Evolutionary conservation across 2,329 filamentous ascomycete genomes (phyloP).

Genomic region (Aspergillus intermedius): DNA sequence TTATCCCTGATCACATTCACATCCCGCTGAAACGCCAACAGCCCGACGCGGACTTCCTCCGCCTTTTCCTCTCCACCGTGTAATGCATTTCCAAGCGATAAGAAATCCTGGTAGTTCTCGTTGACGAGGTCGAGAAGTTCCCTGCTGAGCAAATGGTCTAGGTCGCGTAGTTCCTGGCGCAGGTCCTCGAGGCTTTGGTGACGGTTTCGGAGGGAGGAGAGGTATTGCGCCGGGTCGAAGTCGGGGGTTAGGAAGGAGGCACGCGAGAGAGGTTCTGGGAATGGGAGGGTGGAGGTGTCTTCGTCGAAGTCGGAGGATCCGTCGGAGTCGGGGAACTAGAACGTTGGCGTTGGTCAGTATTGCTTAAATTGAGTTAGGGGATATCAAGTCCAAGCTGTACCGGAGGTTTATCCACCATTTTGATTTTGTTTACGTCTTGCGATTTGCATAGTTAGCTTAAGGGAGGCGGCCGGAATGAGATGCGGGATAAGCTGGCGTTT

Average conservation of each 20-base stretch:
- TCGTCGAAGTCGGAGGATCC: constrained; percentile 53
- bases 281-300: constrained; percentile 64
- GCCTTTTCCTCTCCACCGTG: constrained; percentile 85
- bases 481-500: background rate
- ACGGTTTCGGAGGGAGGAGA: constrained; percentile 74
- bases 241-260: constrained; percentile 69
- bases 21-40: constrained; percentile 78
- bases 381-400: background rate
- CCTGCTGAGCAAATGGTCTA: constrained; percentile 70
- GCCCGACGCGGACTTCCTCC: constrained; percentile 78
- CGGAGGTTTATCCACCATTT: background rate
- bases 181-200: constrained; percentile 96
- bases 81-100: constrained; percentile 73
- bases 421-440: background rate
- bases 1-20: constrained; percentile 65
- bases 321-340: constrained; percentile 40
- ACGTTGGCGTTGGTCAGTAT: background rate
- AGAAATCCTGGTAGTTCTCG: constrained; percentile 85
- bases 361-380: background rate
- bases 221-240: constrained; percentile 76
- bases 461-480: background rate
- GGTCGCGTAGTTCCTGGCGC: constrained; percentile 73
- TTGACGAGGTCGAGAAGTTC: constrained; percentile 95
- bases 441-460: background rate
- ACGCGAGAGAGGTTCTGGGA: constrained; percentile 77